Evolutionary conservation across 345 rosid genomes (phyloP), one percentile per base, ranked within the genome.

Genomic region (Acer saccharum): DNA sequence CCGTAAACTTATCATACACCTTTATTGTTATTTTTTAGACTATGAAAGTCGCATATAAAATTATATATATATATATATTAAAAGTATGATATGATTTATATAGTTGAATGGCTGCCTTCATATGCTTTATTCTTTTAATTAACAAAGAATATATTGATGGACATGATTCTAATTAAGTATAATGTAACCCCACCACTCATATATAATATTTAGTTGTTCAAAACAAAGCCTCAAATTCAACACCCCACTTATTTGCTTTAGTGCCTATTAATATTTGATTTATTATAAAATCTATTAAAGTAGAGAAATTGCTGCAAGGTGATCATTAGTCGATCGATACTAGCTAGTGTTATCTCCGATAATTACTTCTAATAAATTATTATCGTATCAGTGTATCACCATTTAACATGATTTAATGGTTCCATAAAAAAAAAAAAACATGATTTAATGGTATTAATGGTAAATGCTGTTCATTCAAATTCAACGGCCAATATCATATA

Each of bases 91-190:
- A 52, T 29, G 14, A 16, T 52, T 20, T 68, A 27, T 4, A 61
- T 25, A 10, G 5, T 54, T 54, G 74, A 71, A 71, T 57, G 75
- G 3, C 64, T 71, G 65, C 75, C 4, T 12, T n/a, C 27, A 71
- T 17, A 71, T 55, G 75, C 50, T 55, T 72, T 60, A 72, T 35
- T 58, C 66, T 72, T 43, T 57, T 55, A 72, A 35, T 72, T 71
- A 54, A 35, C 43, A n/a, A 32, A 18, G 21, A 55, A 17, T 10
- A 32, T 35, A 35, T 35, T 14, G 21, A 23, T n/a, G n/a, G 23
- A 23, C 48, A 18, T 57, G 48, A 72, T 32, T 71, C 3, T 7
- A 41, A 29, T 29, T 29, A 29, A 32, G 66, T 12, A 35, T 2
- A 27, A 27, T n/a, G 20, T 29, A 72, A 20, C 66, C 25, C 76